Base-by-base conservation (phyloP, 768 basidiomycete species). In the Boletus fagicola region DNA sequence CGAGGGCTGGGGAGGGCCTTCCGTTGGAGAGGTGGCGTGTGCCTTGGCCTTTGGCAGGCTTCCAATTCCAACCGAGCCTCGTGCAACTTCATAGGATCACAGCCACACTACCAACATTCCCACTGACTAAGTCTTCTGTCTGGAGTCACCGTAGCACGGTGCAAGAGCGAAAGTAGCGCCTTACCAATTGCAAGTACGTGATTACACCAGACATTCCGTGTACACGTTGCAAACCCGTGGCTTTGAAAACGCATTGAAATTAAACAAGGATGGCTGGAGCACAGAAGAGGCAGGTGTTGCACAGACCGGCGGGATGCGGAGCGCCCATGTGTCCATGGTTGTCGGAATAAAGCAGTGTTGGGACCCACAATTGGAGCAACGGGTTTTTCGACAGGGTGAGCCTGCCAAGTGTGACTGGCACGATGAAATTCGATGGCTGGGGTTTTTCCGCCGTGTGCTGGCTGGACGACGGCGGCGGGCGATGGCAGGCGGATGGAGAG, bases 221-320 rank as follows among this genome's bases (percentile, higher is more conserved):
- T 49, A 61, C 68, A 67, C 68, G 68, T 67, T 68, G 67, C 40
- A 51, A 59, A 54, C 20, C n/a, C 63, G 56, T 62, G 60, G 18
- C 1, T 2, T 40, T 28, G 20, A 31, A 31, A 30, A n/a, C 36
- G 36, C 36, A 12, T 26, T 38, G 24, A 51, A n/a, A 51, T 39
- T 15, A 51, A 26, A 40, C 16, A 35, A 44, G 18, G 43, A 31
- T 49, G 51, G 61, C 35, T 26, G 57, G 38, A 15, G n/a, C 10
- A 39, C 49, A 2, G 26, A 51, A 39, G 50, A 51, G 50, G 59
- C 38, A 60, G 2, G 51, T 30, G 6, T 10, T 43, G 30, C 28
- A 53, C 53, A 39, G 45, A 28, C 35, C 15, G 30, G 48, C 33
- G 56, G 61, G 47, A 30, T 4, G 5, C 62, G 62, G 63, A 60